A percentile compares a stretch with the other conserved stretches of the same genome.
These are phyloP conservation scores for Melaleuca alternifolia DNA, from an alignment of 345 rosid genomes.

Conservation along the genomic window DNA sequence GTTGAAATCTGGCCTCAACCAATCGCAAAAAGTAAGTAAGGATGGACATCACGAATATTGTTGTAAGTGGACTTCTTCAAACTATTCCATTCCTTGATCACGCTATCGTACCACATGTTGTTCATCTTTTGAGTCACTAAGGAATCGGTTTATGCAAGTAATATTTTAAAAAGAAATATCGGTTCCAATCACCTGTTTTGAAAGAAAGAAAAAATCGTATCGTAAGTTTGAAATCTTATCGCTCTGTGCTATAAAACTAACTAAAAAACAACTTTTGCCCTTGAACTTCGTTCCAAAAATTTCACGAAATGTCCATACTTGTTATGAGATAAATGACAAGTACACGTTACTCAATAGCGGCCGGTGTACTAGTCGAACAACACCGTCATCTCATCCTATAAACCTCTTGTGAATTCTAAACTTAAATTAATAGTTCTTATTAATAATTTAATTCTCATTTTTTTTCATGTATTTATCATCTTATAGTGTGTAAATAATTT, in stretches of 20 bases:
- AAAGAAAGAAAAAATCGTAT: neutral
- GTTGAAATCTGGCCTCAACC: neutral
- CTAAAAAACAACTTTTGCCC: neutral
- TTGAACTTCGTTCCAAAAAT: neutral
- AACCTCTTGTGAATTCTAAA: neutral
- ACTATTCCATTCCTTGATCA: neutral
- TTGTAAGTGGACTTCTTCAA: neutral
- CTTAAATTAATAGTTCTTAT: neutral
- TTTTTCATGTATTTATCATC: neutral
- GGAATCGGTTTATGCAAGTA: neutral
- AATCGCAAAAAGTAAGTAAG: neutral
- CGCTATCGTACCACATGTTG: neutral
- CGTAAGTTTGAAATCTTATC: neutral
- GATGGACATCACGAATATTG: neutral
- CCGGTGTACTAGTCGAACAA: neutral
- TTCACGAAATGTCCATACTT: neutral
- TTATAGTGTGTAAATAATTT: neutral
- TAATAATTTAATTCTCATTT: neutral
- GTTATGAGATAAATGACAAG: neutral
- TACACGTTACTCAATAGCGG: neutral
- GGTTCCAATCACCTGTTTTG: neutral
- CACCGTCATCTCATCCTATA: neutral
- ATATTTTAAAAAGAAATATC: too few relatives aligned
- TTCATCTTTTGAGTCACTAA: neutral
- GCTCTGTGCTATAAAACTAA: neutral